A percentile compares a stretch with the other conserved stretches of the same genome.
Evolutionary conservation across 371 early-diverging fungal genomes (phyloP).

Genomic region (Syncephalastrum contaminatum): DNA sequence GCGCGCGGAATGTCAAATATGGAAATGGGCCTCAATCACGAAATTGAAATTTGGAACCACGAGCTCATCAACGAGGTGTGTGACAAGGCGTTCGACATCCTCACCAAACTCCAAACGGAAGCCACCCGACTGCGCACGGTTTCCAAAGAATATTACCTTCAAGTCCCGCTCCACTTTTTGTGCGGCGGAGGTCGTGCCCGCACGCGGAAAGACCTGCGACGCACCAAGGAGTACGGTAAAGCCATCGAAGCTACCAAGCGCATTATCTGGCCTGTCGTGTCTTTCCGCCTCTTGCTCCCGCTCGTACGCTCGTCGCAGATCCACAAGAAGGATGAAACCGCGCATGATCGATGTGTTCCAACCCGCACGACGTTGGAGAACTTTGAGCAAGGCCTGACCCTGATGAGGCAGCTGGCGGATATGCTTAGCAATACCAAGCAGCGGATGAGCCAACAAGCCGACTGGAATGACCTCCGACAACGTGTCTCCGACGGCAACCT

Average conservation of each 20-base stretch:
- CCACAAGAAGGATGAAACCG: not conserved
- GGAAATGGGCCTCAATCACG: constrained; percentile 3
- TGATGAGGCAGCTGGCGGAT: constrained; percentile 16
- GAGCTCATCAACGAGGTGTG: constrained; percentile 16
- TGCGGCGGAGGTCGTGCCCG: constrained; percentile 23
- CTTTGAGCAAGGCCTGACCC: constrained; percentile 15
- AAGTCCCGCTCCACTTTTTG: constrained; percentile 21
- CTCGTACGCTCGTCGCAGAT: constrained; percentile 7
- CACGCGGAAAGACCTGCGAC: constrained; percentile 18
- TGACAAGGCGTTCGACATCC: constrained; percentile 21
- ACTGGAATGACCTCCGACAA: constrained; percentile 13
- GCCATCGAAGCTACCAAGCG: constrained; percentile 39
- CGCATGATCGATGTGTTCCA: constrained; percentile 9
- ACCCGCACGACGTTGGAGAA: constrained; percentile 14
- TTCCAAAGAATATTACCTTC: constrained; percentile 29
- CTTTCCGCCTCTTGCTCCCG: constrained; percentile 32
- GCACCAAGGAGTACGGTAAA: constrained; percentile 32
- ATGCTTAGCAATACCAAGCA: constrained; percentile 17
- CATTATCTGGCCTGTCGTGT: constrained; percentile 34
- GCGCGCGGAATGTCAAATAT: too few species aligned
- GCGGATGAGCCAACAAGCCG: constrained; percentile 13
- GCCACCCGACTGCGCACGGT: constrained; percentile 32
- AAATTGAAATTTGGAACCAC: constrained; percentile 16
- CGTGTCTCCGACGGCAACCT: constrained; percentile 7
- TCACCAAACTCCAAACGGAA: constrained; percentile 31